phyloP scores from a whole-genome alignment of 2,329 filamentous ascomycete species.

The Gnomoniopsis smithogilvyi region DNA sequence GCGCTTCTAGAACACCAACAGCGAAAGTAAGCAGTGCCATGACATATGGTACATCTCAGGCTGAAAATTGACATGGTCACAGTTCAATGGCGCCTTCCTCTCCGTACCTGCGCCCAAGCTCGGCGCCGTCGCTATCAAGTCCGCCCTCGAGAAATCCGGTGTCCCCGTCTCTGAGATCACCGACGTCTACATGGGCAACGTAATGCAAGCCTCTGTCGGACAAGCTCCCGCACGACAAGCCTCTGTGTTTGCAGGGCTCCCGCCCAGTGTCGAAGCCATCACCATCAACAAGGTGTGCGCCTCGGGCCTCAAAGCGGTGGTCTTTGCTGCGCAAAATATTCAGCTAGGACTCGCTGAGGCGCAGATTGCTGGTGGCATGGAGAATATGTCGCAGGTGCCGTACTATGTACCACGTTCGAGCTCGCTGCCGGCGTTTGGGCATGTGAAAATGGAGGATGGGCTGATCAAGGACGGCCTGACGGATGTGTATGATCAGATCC shows the following conservation, averaged over 20 bases:
- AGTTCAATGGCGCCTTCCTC: constrained; percentile 94
- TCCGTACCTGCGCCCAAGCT: constrained; percentile 83
- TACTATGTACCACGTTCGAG: constrained; percentile 86
- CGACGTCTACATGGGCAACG: constrained; percentile 97
- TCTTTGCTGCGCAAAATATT: constrained; percentile 88
- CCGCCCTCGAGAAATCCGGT: constrained; percentile 80
- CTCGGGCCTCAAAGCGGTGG: constrained; percentile 89
- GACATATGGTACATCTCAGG: not conserved
- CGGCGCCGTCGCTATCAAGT: constrained; percentile 87
- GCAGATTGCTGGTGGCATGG: constrained; percentile 93
- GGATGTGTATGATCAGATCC: constrained; percentile 94
- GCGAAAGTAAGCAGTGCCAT: constrained; percentile 60
- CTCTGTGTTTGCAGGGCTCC: constrained; percentile 79
- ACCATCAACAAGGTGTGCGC: constrained; percentile 99
- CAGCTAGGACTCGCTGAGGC: constrained; percentile 86
- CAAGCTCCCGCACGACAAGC: constrained; percentile 93
- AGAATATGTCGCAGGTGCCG: constrained; percentile 93
- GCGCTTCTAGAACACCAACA: constrained; percentile 84
- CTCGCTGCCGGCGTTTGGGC: constrained; percentile 79
- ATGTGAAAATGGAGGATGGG: constrained; percentile 85
- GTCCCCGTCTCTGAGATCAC: constrained; percentile 78
- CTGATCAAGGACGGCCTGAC: constrained; percentile 92
- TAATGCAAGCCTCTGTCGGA: constrained; percentile 77
- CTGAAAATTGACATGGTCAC: not conserved
- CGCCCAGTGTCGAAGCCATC: constrained; percentile 76